Conservation (phyloP, 371 early-diverging fungal species). For the Mortierella sp. region DNA sequence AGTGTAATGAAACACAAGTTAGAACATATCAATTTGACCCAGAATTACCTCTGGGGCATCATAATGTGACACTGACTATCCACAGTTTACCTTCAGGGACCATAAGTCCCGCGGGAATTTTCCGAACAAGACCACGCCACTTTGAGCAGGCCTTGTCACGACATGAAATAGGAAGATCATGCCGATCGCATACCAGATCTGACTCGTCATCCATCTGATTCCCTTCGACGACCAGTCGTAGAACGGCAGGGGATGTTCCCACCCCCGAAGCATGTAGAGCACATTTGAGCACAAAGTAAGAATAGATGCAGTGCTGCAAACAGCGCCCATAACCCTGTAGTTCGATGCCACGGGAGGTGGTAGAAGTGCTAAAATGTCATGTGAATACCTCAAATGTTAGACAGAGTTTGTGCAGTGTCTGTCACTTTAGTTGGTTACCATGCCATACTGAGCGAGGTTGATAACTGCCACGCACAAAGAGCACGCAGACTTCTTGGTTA, state of each 20-base stretch:
- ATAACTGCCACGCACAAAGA: background rate
- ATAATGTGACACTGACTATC: too few relatives aligned
- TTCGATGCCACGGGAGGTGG: constrained; percentile 38
- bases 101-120: constrained; percentile 50
- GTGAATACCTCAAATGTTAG: background rate
- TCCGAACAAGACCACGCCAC: constrained; percentile 53
- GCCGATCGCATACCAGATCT: constrained; percentile 54
- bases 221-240: constrained; percentile 46
- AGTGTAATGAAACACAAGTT: background rate
- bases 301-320: constrained; percentile 36
- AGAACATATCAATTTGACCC: too few relatives aligned
- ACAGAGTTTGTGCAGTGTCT: background rate
- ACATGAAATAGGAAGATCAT: constrained; percentile 55
- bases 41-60: too few relatives aligned
- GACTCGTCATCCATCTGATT: constrained; percentile 54
- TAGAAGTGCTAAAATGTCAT: constrained; percentile 25
- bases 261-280: constrained; percentile 52
- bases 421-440: constrained; percentile 14
- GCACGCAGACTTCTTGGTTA: background rate
- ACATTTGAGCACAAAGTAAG: constrained; percentile 47
- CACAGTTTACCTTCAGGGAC: constrained; percentile 40
- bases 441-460: background rate
- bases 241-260: constrained; percentile 50
- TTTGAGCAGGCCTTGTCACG: constrained; percentile 51
- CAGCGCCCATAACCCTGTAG: constrained; percentile 48